These are phyloP conservation scores for Aspergillus oerlinghausenensis DNA, from an alignment of 2,329 filamentous ascomycete genomes.

Conservation along the genomic window DNA sequence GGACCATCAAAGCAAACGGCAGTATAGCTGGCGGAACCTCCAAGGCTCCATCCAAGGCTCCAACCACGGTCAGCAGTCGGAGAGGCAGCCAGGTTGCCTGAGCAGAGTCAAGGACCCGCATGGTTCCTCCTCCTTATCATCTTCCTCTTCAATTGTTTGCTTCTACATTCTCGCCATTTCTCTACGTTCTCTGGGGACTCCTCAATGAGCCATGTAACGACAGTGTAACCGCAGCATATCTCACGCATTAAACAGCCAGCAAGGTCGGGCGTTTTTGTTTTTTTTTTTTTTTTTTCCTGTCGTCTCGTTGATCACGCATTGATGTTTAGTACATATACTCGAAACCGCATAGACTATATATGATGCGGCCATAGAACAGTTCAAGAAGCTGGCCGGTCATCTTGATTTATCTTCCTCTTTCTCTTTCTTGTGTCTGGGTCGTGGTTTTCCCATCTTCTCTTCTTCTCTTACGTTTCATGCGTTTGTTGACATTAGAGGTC, in stretches of 20 bases:
- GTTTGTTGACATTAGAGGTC: neutral
- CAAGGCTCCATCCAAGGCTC: constrained; percentile 21
- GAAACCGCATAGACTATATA: neutral
- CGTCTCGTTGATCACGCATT: neutral
- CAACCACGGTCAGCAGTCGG: constrained; percentile 26
- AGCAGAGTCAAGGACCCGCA: neutral
- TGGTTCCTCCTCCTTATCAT: neutral
- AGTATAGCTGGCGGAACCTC: constrained; percentile 14
- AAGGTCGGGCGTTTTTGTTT: neutral
- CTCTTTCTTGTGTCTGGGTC: neutral
- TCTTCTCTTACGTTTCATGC: neutral
- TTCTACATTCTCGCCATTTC: neutral
- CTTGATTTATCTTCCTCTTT: neutral
- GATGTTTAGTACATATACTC: neutral
- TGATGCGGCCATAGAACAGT: neutral
- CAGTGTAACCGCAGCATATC: neutral
- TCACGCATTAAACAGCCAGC: neutral
- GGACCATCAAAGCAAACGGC: constrained; percentile 29
- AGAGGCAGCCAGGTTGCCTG: constrained; percentile 25
- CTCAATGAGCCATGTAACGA: neutral
- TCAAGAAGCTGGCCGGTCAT: neutral
- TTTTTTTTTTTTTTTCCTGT: neutral
- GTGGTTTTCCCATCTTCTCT: too few relatives aligned
- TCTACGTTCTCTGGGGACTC: neutral
- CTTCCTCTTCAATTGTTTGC: neutral